These are phyloP conservation scores for Penicillium hesseltinei DNA, from an alignment of 2,329 filamentous ascomycete species.

Conservation along the genomic window DNA sequence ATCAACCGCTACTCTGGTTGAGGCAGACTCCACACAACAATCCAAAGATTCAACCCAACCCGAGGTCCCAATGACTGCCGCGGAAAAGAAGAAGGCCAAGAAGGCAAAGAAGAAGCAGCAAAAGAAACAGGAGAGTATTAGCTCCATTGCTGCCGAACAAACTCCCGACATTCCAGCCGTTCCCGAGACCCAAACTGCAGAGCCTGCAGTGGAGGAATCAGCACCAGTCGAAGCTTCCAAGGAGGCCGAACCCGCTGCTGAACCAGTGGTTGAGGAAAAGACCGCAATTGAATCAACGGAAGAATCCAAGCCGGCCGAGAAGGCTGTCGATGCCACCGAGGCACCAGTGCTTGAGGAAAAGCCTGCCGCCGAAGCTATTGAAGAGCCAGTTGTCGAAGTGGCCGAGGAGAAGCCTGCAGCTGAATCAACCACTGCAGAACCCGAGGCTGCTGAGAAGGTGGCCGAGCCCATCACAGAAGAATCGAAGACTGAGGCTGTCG, in stretches of 20 bases:
- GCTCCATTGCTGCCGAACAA: constrained; percentile 8
- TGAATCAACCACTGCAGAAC: constrained; percentile 1
- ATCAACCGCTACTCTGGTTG: constrained; percentile 2
- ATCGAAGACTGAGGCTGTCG: background rate
- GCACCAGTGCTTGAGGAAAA: constrained; percentile 3
- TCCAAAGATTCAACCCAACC: constrained; percentile 3
- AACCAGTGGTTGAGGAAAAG: constrained; percentile 7
- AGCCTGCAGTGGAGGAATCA: constrained; percentile 11
- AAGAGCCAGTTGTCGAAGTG: background rate
- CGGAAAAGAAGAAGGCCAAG: constrained; percentile 22
- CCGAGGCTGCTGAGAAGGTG: constrained; percentile 8
- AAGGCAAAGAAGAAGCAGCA: constrained; percentile 25
- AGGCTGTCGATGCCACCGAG: background rate
- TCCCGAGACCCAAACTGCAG: constrained; percentile 9
- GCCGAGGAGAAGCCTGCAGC: constrained; percentile 5
- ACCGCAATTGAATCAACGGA: constrained; percentile 12
- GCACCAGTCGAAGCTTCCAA: constrained; percentile 7
- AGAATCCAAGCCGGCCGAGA: constrained; percentile 10
- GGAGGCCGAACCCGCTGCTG: background rate
- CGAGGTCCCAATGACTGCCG: constrained; percentile 15
- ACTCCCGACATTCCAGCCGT: no score
- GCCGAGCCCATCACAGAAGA: constrained; percentile 9
- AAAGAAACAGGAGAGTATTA: constrained; percentile 18
- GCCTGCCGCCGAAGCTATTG: constrained; percentile 8
- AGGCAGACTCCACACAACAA: background rate